Evolutionary conservation across 2,329 filamentous ascomycete species (phyloP).

Genomic region (Falciphora oryzae): DNA sequence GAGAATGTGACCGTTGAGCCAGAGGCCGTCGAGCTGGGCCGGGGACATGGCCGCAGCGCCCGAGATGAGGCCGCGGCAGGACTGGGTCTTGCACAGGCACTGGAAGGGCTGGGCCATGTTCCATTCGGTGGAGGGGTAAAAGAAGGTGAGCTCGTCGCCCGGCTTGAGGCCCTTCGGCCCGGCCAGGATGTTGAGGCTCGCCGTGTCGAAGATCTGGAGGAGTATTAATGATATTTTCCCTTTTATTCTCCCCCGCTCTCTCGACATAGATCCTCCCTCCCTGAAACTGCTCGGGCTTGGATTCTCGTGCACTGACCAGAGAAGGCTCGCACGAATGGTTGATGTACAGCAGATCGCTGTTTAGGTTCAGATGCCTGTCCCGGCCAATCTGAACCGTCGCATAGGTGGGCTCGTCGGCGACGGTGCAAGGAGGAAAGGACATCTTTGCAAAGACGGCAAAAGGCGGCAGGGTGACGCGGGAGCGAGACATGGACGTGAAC

Average conservation of each 20-base stretch:
- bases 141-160: constrained; percentile 62
- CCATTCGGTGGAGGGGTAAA: constrained; percentile 73
- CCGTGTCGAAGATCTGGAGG: constrained; percentile 53
- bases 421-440: constrained; percentile 55
- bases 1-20: constrained; percentile 57
- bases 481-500: constrained; percentile 56
- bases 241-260: too few species aligned
- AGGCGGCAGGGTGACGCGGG: constrained; percentile 47
- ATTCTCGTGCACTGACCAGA: constrained; percentile 44
- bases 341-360: constrained; percentile 61
- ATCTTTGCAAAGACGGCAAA: constrained; percentile 64
- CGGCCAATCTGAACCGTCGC: constrained; percentile 57
- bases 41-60: constrained; percentile 57
- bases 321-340: constrained; percentile 64
- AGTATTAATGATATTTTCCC: too few species aligned
- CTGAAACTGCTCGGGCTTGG: too few species aligned
- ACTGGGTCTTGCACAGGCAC: constrained; percentile 53
- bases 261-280: not conserved
- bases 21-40: constrained; percentile 50
- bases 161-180: constrained; percentile 47
- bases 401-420: constrained; percentile 52
- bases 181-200: constrained; percentile 50
- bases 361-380: constrained; percentile 53
- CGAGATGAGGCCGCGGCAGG: constrained; percentile 55
- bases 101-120: constrained; percentile 66